Conservation (phyloP, 805 yeast genomes). For the Hanseniaspora meyeri region DNA sequence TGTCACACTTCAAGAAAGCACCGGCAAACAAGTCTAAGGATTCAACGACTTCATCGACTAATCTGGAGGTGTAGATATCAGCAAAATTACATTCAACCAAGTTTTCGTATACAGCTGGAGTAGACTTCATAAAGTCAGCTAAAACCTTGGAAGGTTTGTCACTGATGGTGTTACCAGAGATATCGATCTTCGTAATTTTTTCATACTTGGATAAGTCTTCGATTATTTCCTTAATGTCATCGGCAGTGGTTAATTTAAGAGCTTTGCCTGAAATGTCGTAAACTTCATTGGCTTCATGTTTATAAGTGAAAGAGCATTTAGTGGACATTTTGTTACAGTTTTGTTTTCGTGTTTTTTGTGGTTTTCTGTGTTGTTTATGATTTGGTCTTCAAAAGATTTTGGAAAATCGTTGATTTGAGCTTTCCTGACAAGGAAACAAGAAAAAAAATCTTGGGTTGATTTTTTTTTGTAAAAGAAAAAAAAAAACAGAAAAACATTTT, state of each 20-base stretch:
- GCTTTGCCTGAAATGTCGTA: constrained; percentile 65
- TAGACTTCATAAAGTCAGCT: constrained; percentile 40
- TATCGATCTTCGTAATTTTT: constrained; percentile 46
- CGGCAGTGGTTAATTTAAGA: constrained; percentile 57
- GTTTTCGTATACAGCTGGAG: constrained; percentile 30
- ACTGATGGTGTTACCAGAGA: constrained; percentile 91
- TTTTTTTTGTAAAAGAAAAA: background rate
- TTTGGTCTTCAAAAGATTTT: background rate
- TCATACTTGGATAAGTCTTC: constrained; percentile 37
- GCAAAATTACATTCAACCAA: constrained; percentile 68
- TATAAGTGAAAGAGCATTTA: constrained; percentile 29
- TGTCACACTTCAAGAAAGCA: constrained; percentile 54
- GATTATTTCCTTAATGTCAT: constrained; percentile 61
- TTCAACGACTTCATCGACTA: constrained; percentile 86
- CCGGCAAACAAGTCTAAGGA: constrained; percentile 63
- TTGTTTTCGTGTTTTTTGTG: background rate
- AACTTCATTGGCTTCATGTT: constrained; percentile 35
- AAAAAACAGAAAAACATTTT: constrained; percentile 2
- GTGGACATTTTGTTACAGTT: constrained; percentile 28
- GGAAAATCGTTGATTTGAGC: no score
- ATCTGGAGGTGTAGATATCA: constrained; percentile 88
- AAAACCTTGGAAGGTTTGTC: constrained; percentile 71
- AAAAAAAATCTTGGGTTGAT: background rate
- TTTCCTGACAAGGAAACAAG: background rate
- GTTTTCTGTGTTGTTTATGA: no score